These are phyloP conservation scores for Saccharomycopsis sp. DNA, from an alignment of 805 yeast genomes.

Conservation along the genomic window DNA sequence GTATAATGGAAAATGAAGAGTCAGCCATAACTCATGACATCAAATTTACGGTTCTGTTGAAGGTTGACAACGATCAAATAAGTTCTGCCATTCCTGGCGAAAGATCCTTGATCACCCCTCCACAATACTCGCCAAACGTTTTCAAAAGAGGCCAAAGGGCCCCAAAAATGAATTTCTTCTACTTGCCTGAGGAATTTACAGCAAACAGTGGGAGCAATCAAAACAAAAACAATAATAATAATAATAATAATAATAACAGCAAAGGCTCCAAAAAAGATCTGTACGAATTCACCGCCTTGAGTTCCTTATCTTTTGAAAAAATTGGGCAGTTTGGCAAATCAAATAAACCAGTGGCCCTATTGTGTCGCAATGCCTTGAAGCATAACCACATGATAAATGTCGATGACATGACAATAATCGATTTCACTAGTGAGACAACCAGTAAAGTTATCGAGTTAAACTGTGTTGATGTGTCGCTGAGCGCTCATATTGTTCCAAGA, in stretches of 20 bases:
- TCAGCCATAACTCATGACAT: slow-evolving; percentile 3
- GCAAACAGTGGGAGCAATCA: background rate
- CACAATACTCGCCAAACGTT: slow-evolving; percentile 1
- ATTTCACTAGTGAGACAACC: slow-evolving; percentile 15
- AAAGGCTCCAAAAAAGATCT: background rate
- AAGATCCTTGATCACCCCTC: slow-evolving; percentile 14
- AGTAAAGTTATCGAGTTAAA: slow-evolving; percentile 7
- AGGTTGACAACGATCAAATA: slow-evolving; percentile 23
- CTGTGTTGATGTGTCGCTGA: slow-evolving; percentile 39
- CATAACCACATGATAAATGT: background rate
- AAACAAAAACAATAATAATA: too few relatives aligned
- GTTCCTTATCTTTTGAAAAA: slow-evolving; percentile 21
- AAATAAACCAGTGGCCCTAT: slow-evolving; percentile 22
- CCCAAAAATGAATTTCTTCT: slow-evolving; percentile 20
- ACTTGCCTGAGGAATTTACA: slow-evolving; percentile 18
- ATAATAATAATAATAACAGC: background rate
- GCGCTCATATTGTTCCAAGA: slow-evolving; percentile 40
- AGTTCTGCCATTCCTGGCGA: slow-evolving; percentile 20
- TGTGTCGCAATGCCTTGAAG: slow-evolving; percentile 18
- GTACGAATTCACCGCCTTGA: slow-evolving; percentile 23
- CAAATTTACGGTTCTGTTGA: slow-evolving; percentile 20
- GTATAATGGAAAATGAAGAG: slow-evolving; percentile 19
- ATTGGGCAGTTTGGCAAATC: slow-evolving; percentile 16
- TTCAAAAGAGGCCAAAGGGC: slow-evolving; percentile 13
- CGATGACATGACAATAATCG: slow-evolving; percentile 5